phyloP scores from a whole-genome alignment of 2,329 filamentous ascomycete genomes.

The Tolypocladium paradoxum region DNA sequence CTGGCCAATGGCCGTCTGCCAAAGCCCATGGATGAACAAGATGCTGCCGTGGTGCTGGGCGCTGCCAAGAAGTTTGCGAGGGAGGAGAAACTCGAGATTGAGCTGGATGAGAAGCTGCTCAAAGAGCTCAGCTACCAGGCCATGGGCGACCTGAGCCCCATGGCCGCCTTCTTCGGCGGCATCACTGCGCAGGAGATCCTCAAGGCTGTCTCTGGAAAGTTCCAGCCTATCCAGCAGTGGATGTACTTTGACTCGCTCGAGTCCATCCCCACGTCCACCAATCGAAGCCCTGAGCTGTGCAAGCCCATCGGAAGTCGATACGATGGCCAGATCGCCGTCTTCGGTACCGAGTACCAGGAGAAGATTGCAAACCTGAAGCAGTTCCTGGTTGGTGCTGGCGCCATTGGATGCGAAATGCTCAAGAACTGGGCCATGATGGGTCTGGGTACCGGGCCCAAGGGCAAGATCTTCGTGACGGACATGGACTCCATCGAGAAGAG shows the following conservation, averaged over 20 bases:
- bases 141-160: constrained; percentile 76
- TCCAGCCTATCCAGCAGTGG: constrained; percentile 90
- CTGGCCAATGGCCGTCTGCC: constrained; percentile 67
- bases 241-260: constrained; percentile 98
- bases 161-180: constrained; percentile 93
- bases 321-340: constrained; percentile 94
- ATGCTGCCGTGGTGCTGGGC: constrained; percentile 68
- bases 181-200: constrained; percentile 88
- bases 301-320: constrained; percentile 78
- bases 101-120: constrained; percentile 85
- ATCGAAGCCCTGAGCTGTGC: constrained; percentile 78
- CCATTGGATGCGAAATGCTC: constrained; percentile 97
- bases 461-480: constrained; percentile 86
- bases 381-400: constrained; percentile 91
- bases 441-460: constrained; percentile 75
- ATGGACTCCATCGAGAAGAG: constrained; percentile 99
- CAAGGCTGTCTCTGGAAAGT: constrained; percentile 96
- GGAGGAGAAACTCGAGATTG: constrained; percentile 53
- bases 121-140: constrained; percentile 93
- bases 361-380: constrained; percentile 85
- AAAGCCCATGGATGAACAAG: constrained; percentile 70
- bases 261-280: constrained; percentile 66
- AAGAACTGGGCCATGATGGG: constrained; percentile 99
- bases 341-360: constrained; percentile 86
- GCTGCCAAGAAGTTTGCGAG: constrained; percentile 65